These are phyloP conservation scores for Fusarium liriodendri DNA, from an alignment of 2,329 filamentous ascomycete species.

Conservation along the genomic window DNA sequence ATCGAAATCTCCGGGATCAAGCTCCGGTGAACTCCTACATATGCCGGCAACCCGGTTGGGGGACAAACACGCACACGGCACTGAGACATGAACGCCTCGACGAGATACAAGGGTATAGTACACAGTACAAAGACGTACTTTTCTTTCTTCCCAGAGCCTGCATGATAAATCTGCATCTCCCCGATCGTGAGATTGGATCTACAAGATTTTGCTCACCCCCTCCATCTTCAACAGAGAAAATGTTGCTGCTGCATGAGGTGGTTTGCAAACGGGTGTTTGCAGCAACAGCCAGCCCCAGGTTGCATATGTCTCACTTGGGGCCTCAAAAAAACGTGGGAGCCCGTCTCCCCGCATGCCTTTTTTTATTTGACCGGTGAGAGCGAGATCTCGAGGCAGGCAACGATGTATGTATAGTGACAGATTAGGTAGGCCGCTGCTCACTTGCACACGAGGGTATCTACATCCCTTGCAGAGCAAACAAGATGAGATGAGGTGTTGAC, in stretches of 20 bases:
- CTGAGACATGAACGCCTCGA: neutral
- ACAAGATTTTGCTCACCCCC: neutral
- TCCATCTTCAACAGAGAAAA: neutral
- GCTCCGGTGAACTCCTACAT: neutral
- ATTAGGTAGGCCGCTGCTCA: neutral
- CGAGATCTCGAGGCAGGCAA: neutral
- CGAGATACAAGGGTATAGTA: neutral
- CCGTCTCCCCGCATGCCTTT: neutral
- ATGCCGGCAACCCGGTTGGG: neutral
- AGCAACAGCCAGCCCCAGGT: neutral
- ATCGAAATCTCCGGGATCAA: neutral
- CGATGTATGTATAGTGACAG: neutral
- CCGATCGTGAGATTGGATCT: neutral
- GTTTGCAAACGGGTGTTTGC: constrained; percentile 5
- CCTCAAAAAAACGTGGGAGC: neutral
- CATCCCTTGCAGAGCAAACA: neutral
- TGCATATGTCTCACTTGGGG: neutral
- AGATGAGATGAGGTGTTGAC: neutral
- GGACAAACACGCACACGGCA: neutral
- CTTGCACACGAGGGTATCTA: neutral
- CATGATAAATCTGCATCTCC: neutral
- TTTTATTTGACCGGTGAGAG: neutral
- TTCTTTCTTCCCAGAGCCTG: neutral
- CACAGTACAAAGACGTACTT: neutral
- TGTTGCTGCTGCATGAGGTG: neutral